A percentile compares a stretch with the other conserved stretches of the same genome.
Conservation (phyloP, 2,329 filamentous ascomycete species). For the Metarhizium anisopliae region DNA sequence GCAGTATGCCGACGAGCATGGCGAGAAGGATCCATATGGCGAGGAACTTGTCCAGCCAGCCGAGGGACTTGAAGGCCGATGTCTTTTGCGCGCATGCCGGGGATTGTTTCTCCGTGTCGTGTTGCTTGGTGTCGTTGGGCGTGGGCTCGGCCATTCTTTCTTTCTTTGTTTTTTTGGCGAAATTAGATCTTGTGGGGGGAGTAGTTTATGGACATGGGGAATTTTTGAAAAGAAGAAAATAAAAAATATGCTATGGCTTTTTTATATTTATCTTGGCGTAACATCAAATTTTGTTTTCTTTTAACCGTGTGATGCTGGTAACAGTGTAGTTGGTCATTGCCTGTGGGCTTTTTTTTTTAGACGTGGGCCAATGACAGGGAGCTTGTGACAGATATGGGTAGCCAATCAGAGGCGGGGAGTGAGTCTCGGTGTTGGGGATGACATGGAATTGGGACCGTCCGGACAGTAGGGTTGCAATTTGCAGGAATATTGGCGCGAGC, state of each 20-base stretch:
- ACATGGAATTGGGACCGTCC: too few relatives aligned
- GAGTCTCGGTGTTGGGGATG: neutral
- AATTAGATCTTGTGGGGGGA: too few relatives aligned
- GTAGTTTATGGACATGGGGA: too few relatives aligned
- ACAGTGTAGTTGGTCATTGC: too few relatives aligned
- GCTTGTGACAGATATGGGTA: constrained; percentile 1
- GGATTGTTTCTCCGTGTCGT: neutral
- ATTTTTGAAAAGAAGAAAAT: too few relatives aligned
- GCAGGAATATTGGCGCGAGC: too few relatives aligned
- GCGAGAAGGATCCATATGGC: constrained; percentile 70
- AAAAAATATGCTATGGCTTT: too few relatives aligned
- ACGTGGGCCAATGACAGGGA: neutral
- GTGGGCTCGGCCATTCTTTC: neutral
- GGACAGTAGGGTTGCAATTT: too few relatives aligned
- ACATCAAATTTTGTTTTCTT: neutral
- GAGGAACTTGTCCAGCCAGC: constrained; percentile 53
- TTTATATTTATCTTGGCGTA: too few relatives aligned
- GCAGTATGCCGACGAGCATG: constrained; percentile 65
- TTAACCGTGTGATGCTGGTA: too few relatives aligned
- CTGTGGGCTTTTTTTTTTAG: neutral
- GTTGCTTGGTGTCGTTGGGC: neutral
- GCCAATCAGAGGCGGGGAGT: constrained; percentile 1
- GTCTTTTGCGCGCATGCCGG: neutral
- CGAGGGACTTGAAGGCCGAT: constrained; percentile 45
- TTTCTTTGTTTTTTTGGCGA: too few relatives aligned